Evolutionary conservation across 163 green algal genomes (phyloP), one percentile per base, ranked within the genome.

Genomic region (Chloromonas sp.): DNA sequence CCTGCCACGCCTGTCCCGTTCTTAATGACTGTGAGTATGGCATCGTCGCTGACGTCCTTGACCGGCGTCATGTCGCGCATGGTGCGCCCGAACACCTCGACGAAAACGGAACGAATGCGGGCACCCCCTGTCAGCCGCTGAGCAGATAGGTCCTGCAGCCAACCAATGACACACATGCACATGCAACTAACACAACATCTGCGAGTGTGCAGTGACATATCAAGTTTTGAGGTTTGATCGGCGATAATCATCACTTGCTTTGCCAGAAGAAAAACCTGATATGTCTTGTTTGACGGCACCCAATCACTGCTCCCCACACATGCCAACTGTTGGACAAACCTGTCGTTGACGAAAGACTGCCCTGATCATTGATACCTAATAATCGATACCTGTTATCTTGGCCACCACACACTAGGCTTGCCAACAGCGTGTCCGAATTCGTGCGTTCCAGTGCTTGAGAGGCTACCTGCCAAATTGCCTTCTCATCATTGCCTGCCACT

Each of bases 1-100:
- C 90, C 96, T 82, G 94, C 94, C 70, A 98, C 94, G 81, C 97
- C 97, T 58, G 92, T 94, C 58, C 91, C 94, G 93, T 99, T 99
- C 85, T 97, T 95, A 84, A 99, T 98, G 78, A 91, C 90, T 36
- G 89, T 93, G 70, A 91, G 90, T 76, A 98, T 92, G 74, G 98
- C 95, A n/a, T 96, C 96, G 70, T 99, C 96, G 1, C 86, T 92
- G 81, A 99, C 91, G 86, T 97, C 94, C 1, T 91, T 92, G 78
- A 91, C 92, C 11, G 95, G 94, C 71, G 97, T 90, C 83, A 98
- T 88, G 70, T 92, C 86, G 1, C 93, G 84, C 70, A 99, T 88
- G 58, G 93, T 91, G 1, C 91, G 88, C 2, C 92, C 92, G 85
- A 99, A 99, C 36, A 98, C 94, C 81, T 98, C 93, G 78, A 94